Conservation (phyloP, 371 early-diverging fungal species). For the Rhizomucor pusillus region DNA sequence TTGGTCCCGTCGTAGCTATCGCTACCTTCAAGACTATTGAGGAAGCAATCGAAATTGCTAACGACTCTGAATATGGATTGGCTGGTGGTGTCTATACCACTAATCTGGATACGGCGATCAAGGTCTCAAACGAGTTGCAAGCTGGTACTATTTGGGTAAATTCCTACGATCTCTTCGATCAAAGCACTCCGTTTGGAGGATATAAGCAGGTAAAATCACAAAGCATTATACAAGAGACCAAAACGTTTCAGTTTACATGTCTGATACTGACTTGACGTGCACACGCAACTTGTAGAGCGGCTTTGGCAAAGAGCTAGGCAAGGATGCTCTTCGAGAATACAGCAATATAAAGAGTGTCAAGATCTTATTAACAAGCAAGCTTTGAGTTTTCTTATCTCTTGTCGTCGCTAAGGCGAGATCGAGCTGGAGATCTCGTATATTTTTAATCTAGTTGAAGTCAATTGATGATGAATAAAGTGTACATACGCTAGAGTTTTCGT, state of each 20-base stretch:
- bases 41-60: constrained; percentile 79
- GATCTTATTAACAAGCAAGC: constrained; percentile 23
- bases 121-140: constrained; percentile 61
- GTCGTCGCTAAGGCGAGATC: neutral
- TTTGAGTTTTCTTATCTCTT: neutral
- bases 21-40: constrained; percentile 72
- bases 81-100: constrained; percentile 85
- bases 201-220: constrained; percentile 20
- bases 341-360: constrained; percentile 67
- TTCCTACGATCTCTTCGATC: constrained; percentile 42
- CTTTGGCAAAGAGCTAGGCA: constrained; percentile 77
- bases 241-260: too few relatives aligned
- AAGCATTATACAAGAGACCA: too few relatives aligned
- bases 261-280: too few relatives aligned
- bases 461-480: too few relatives aligned
- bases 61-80: constrained; percentile 79
- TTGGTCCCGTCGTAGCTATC: constrained; percentile 91
- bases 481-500: too few relatives aligned
- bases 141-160: constrained; percentile 72
- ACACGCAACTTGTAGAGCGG: too few relatives aligned
- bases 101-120: constrained; percentile 62
- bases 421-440: too few relatives aligned
- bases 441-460: too few relatives aligned
- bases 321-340: constrained; percentile 71
- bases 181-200: constrained; percentile 83